Evolutionary conservation across 345 rosid genomes (phyloP), one percentile per base, ranked within the genome.

Genomic region (Salix caprea): DNA sequence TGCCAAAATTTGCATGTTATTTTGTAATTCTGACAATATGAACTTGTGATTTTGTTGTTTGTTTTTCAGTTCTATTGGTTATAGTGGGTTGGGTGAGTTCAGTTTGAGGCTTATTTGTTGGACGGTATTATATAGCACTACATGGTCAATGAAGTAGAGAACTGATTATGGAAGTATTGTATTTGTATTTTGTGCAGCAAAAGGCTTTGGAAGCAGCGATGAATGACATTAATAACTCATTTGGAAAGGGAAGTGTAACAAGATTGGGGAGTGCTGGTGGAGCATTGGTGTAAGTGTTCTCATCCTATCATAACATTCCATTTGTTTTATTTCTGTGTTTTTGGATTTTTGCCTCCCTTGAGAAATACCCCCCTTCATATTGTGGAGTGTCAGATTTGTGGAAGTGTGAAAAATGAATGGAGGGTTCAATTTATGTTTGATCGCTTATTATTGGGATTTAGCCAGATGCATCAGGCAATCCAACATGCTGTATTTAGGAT

Each of bases 241-340:
- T 93, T 82, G 97, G 99, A 66, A 91, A 91, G 87, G 96, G 99
- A 79, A 93, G 97, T 74, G 97, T 95, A 67, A 95, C 97, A 11
- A 87, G 97, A 87, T 82, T 95, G 87, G 99, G 99, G 15, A 91
- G 96, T 82, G 94, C 97, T 28, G 97, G 99, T 70, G 97, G 96
- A 69, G 99, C 97, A 39, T 73, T 93, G 44, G 97, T 95, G 97
- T 95, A 83, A 71, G 99, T 77, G 13, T 68, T 84, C 77, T 76
- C 69, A 48, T 75, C 14, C 64, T 70, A 10, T 6, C 62, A 7
- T 30, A 7, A 26, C 13, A 12, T 54, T 37, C 72, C 23, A 4
- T 28, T 5, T 58, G 4, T 19, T 40, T 32, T 16, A 37, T 15
- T 48, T 44, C 62, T 6, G 1, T 28, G 14, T 32, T 66, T 36